phyloP scores from a whole-genome alignment of 805 yeast species.

The Candida arabinofermentans region DNA sequence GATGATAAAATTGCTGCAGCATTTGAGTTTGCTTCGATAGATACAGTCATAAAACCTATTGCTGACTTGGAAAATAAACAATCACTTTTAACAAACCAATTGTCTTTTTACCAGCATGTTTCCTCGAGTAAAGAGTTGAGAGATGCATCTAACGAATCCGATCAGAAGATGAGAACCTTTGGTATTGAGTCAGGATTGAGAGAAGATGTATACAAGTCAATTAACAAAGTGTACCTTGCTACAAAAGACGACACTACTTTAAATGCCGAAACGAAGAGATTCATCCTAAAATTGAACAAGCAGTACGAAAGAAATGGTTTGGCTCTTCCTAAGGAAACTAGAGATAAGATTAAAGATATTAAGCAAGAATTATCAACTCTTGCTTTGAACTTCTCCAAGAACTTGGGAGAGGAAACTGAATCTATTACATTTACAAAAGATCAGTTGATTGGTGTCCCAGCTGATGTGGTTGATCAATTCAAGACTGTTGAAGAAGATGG shows the following conservation, averaged over 20 bases:
- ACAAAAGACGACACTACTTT: constrained; percentile 30
- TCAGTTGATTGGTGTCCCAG: constrained; percentile 73
- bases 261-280: constrained; percentile 54
- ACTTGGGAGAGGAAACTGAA: constrained; percentile 69
- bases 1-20: constrained; percentile 51
- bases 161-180: constrained; percentile 50
- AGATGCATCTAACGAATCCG: constrained; percentile 65
- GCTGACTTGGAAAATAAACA: constrained; percentile 49
- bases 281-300: constrained; percentile 51
- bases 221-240: constrained; percentile 48
- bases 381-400: constrained; percentile 55
- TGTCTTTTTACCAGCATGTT: constrained; percentile 71
- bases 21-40: constrained; percentile 48
- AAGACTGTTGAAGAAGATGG: constrained; percentile 41
- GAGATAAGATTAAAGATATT: constrained; percentile 54
- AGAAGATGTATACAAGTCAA: constrained; percentile 58
- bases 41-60: constrained; percentile 49
- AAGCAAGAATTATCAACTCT: constrained; percentile 57
- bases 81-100: constrained; percentile 41
- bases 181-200: constrained; percentile 64
- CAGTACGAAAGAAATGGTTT: constrained; percentile 68
- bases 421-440: constrained; percentile 54
- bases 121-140: constrained; percentile 61
- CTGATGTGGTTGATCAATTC: constrained; percentile 54
- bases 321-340: constrained; percentile 49